phyloP scores from a whole-genome alignment of 139 green algal genomes.

The Chlamydomonas incerta region DNA sequence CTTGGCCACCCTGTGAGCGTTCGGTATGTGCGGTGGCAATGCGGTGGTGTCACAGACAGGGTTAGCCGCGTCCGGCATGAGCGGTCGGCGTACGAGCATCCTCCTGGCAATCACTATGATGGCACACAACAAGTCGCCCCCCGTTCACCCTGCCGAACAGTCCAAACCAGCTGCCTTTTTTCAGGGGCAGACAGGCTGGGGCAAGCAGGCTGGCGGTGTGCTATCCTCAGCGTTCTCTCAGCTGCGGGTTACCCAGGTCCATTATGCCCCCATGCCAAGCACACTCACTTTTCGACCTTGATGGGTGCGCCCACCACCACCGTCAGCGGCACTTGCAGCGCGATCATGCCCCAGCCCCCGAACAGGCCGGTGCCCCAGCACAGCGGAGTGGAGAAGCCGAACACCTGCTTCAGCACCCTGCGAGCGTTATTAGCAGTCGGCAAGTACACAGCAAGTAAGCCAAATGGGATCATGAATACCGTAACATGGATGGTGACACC shows the following conservation, averaged over 20 bases:
- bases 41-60: not conserved
- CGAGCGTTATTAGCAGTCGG: not conserved
- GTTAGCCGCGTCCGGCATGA: not conserved
- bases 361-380: slow-evolving; percentile 66
- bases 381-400: slow-evolving; percentile 63
- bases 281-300: not conserved
- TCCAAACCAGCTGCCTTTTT: too few relatives aligned
- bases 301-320: slow-evolving; percentile 62
- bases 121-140: too few relatives aligned
- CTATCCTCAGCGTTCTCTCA: too few relatives aligned
- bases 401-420: slow-evolving; percentile 26
- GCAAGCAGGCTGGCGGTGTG: too few relatives aligned
- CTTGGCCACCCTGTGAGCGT: slow-evolving; percentile 38
- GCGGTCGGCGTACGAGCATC: not conserved
- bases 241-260: too few relatives aligned
- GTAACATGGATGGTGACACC: not conserved
- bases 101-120: too few relatives aligned
- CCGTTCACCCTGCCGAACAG: too few relatives aligned
- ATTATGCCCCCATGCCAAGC: too few relatives aligned
- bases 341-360: slow-evolving; percentile 60
- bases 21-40: not conserved
- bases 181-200: too few relatives aligned
- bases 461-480: not conserved
- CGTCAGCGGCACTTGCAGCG: slow-evolving; percentile 53
- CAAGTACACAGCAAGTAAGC: not conserved